These are phyloP conservation scores for Nannochloris sp. DNA, from an alignment of 139 green algal genomes.

Conservation along the genomic window DNA sequence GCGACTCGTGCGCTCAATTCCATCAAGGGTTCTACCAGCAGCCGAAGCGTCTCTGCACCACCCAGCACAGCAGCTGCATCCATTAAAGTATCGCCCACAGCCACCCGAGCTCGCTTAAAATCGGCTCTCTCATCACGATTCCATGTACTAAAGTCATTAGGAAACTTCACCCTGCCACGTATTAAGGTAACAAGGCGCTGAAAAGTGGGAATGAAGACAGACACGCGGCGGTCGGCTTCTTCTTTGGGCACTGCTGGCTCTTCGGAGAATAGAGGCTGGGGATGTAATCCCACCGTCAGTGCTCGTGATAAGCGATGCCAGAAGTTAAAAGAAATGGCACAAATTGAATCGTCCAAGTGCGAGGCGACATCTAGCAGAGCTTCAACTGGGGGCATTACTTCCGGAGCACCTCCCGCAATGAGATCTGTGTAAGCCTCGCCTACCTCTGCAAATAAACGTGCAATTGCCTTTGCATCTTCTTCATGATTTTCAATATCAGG, in stretches of 20 bases:
- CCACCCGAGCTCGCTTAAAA: constrained; percentile 47
- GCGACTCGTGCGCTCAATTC: constrained; percentile 8
- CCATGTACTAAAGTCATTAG: constrained; percentile 34
- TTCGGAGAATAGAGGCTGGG: constrained; percentile 17
- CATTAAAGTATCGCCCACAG: constrained; percentile 58
- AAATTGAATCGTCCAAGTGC: constrained; percentile 70
- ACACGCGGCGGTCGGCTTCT: constrained; percentile 32
- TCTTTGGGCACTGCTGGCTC: constrained; percentile 9
- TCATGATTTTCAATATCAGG: constrained; percentile 57
- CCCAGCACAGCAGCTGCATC: constrained; percentile 60
- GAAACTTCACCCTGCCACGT: constrained; percentile 41
- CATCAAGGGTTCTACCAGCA: constrained; percentile 57
- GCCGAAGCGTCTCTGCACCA: constrained; percentile 28
- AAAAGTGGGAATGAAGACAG: constrained; percentile 63
- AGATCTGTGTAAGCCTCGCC: constrained; percentile 79
- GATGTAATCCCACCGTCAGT: constrained; percentile 28
- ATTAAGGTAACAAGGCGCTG: constrained; percentile 63
- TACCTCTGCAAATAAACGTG: constrained; percentile 85
- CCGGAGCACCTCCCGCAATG: constrained; percentile 32
- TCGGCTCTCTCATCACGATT: constrained; percentile 57
- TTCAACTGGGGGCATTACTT: constrained; percentile 60
- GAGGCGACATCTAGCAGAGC: constrained; percentile 78
- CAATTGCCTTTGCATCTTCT: constrained; percentile 83
- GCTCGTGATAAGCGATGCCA: constrained; percentile 67
- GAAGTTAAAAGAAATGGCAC: constrained; percentile 84